Evolutionary conservation across 208 protist species (phyloP).

Genomic region (Trypanosomatidae sp.): DNA sequence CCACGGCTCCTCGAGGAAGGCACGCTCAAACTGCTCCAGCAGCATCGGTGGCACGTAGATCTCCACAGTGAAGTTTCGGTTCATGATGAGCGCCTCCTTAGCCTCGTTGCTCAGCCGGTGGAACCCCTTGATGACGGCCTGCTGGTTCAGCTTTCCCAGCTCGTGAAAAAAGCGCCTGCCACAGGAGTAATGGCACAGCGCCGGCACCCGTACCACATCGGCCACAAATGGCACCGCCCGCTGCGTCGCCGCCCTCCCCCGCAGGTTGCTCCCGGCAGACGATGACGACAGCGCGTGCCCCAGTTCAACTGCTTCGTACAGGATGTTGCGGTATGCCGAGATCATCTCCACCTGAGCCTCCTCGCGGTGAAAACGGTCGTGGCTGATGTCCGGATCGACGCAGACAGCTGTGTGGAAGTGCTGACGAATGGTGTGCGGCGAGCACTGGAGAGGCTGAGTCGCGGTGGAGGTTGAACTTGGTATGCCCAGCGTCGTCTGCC

Average conservation of each 20-base stretch:
- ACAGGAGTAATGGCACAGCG: conserved; percentile 57
- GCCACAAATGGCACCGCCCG: conserved; percentile 19
- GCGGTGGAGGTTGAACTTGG: conserved; percentile 1
- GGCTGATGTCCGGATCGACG: conserved; percentile 71
- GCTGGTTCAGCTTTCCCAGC: conserved; percentile 85
- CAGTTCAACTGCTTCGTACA: conserved; percentile 79
- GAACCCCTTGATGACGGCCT: conserved; percentile 85
- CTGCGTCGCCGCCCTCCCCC: conserved; percentile 2
- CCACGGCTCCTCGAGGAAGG: conserved; percentile 84
- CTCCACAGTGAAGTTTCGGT: conserved; percentile 71
- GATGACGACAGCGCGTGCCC: not conserved
- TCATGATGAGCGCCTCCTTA: conserved; percentile 69
- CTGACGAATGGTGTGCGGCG: conserved; percentile 19
- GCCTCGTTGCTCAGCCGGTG: conserved; percentile 74
- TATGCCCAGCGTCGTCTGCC: conserved; percentile 13
- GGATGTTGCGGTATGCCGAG: conserved; percentile 81
- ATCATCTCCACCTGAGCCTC: conserved; percentile 92
- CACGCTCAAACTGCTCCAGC: conserved; percentile 58
- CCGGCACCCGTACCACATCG: conserved; percentile 75
- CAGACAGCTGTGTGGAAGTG: conserved; percentile 44
- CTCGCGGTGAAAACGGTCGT: conserved; percentile 64
- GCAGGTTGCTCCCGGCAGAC: conserved; percentile 2
- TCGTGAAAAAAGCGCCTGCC: conserved; percentile 51
- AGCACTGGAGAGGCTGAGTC: not conserved
- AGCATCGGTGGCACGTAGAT: conserved; percentile 69